phyloP scores from a whole-genome alignment of 768 basidiomycete species.

The Psilocybe cyanescens region DNA sequence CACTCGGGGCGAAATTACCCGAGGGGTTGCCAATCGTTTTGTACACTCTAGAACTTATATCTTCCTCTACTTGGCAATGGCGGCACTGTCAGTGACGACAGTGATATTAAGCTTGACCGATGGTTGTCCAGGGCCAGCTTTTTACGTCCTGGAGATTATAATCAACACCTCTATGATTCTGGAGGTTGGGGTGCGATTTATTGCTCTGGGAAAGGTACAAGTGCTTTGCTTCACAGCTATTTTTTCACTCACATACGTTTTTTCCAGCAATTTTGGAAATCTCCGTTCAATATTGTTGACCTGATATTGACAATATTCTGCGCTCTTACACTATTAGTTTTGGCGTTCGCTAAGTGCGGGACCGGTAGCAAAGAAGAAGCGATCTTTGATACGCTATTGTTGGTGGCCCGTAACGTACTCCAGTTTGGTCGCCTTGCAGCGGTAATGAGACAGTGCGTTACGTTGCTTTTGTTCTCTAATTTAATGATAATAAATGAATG shows the following conservation, averaged over 20 bases:
- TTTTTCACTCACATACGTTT: slow-evolving; percentile 2
- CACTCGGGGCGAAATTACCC: slow-evolving; percentile 80
- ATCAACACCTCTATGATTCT: slow-evolving; percentile 92
- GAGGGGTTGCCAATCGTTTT: slow-evolving; percentile 87
- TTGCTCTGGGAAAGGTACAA: slow-evolving; percentile 92
- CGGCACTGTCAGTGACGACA: slow-evolving; percentile 83
- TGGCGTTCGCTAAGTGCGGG: slow-evolving; percentile 87
- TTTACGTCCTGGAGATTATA: slow-evolving; percentile 89
- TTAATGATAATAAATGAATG: background rate
- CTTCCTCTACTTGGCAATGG: slow-evolving; percentile 87
- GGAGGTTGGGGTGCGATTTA: slow-evolving; percentile 89
- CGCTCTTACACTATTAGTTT: slow-evolving; percentile 83
- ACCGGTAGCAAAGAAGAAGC: slow-evolving; percentile 90
- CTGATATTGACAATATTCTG: slow-evolving; percentile 89
- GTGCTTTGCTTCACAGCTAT: background rate
- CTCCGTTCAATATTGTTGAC: slow-evolving; percentile 91
- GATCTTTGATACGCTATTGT: slow-evolving; percentile 87
- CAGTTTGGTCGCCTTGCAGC: slow-evolving; percentile 92
- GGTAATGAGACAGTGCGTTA: slow-evolving; percentile 88
- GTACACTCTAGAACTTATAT: slow-evolving; percentile 89
- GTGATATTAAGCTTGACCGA: slow-evolving; percentile 82
- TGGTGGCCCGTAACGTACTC: slow-evolving; percentile 90
- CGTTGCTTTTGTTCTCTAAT: slow-evolving; percentile 11
- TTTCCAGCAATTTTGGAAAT: slow-evolving; percentile 92
- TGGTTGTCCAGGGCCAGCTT: slow-evolving; percentile 85